Evolutionary conservation across 768 basidiomycete species (phyloP), one percentile per base, ranked within the genome.

Genomic region (Daedalea quercina): DNA sequence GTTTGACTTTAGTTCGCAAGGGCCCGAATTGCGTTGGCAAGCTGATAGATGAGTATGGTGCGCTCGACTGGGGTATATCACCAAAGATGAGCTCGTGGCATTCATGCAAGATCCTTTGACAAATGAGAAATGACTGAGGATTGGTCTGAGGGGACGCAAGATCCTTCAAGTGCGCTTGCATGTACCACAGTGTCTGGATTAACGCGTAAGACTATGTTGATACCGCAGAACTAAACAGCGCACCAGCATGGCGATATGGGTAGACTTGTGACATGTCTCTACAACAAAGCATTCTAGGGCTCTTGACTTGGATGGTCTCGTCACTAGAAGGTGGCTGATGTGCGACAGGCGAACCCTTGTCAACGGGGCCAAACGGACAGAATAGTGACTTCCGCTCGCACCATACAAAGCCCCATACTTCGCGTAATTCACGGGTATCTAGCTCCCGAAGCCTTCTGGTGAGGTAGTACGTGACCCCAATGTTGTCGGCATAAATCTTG

Each of bases 51-150:
- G 80, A 73, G 65, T 94, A 94, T 1, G 91, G 88, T 2, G 81
- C 75, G 9, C 76, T 69, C 11, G 77, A 70, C 8, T 85, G 79
- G 22, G 93, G 82, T 31, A 87, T 75, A 68, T 97, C 91, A 44
- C 84, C 84, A 66, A 96, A 99, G 62, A 99, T 95, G 67, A 98
- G 94, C 71, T 94, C 88, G 69, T 98, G 94, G 63, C 94, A 94
- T 66, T 80, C 80, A 66, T 90, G 90, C 54, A 97, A 73, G 35
- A 94, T 82, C 55, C 95, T 82, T 69, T 94, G 92, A 67, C 96
- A 98, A 53, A 95, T 87, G 45, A 81, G 73, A 70, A 97, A 97
- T 0, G 93, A 90, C 41, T 72, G 79, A 2, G 91, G 85, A 45
- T 82, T 78, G 48, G 82, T 77, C 13, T 73, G 76, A 34, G 61